Conservation (phyloP, 202 grass and related monocot genomes). For the Panicum hallii region DNA sequence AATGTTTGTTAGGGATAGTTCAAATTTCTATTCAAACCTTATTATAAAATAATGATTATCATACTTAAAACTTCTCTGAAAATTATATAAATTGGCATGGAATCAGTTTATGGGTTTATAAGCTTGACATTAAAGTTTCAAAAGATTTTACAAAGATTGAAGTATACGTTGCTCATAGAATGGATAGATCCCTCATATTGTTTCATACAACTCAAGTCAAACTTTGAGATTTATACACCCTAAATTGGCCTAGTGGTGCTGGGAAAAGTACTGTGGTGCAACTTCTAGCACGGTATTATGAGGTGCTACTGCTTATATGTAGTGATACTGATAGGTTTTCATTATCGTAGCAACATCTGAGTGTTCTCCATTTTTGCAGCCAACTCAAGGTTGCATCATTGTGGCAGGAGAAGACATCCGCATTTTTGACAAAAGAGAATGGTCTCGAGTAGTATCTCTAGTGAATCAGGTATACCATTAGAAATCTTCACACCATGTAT, state of each 20-base stretch:
- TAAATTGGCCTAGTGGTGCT: conserved; percentile 89
- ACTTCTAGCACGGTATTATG: conserved; percentile 93
- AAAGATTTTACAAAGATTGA: too few species aligned
- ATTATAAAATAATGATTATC: too few species aligned
- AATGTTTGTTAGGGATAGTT: too few species aligned
- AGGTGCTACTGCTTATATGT: conserved; percentile 57
- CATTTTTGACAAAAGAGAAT: conserved; percentile 96
- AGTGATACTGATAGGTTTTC: conserved; percentile 29
- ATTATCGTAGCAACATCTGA: conserved; percentile 43
- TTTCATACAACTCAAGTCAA: too few species aligned
- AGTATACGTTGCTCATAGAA: too few species aligned
- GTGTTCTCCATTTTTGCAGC: conserved; percentile 61
- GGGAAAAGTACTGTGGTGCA: conserved; percentile 98
- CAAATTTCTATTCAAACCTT: too few species aligned
- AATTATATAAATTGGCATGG: too few species aligned
- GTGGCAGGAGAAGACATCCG: conserved; percentile 91
- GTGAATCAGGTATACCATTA: conserved; percentile 80
- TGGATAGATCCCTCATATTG: too few species aligned
- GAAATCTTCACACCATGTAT: conserved; percentile 6
- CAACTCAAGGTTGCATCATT: conserved; percentile 80
- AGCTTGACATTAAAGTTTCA: too few species aligned
- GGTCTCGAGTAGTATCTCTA: conserved; percentile 84
- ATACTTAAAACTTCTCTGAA: too few species aligned
- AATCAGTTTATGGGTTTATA: too few species aligned
- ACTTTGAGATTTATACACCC: too few species aligned